Evolutionary conservation across 257 asterid species (phyloP), one percentile per base, ranked within the genome.

Genomic region (Fraxinus cuspidata): DNA sequence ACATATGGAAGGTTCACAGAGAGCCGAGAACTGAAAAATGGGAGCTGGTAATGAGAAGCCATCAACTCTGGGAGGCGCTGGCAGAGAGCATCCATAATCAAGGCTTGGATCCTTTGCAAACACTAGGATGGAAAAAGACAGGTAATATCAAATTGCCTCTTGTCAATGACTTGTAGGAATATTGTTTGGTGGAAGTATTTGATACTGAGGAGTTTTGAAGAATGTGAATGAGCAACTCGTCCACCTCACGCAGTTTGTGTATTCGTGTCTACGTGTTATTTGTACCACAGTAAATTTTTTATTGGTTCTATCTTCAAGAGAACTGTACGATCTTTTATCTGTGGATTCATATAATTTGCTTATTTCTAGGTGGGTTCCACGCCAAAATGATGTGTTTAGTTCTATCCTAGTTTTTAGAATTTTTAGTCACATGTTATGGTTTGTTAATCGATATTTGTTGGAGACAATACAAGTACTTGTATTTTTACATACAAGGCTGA

Each of bases 1-100:
- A 92, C 85, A 91, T 95, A 80, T 95, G 99, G 99, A 90, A 90
- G 87, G 89, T 88, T 79, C 92, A 95, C 85, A 95, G 92, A 86
- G 47, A 71, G 56, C 97, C 98, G 1, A 93, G 84, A 72, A 78
- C 82, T 69, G 97, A 88, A 65, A 93, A 88, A 82, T 95, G 98
- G 99, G 94, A 91, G 81, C 90, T 95, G 78, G 90, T 86, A 12
- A 74, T 82, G 79, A 89, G 99, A 86, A 91, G 99, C 87, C 89
- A 86, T 85, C 83, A 85, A 73, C 79, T 92, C 73, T 95, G 99
- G 99, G 94, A 84, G 88, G 85, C 49, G 32, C 81, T 93, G 77
- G 96, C 90, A n/a, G 88, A 85, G 85, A 87, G 82, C 77, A 72
- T 95, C 29, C 83, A 72, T 77, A 81, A 83, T 29, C 93, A 83